phyloP scores from a whole-genome alignment of 2,329 filamentous ascomycete genomes.

The Amauroascus verrucosus region DNA sequence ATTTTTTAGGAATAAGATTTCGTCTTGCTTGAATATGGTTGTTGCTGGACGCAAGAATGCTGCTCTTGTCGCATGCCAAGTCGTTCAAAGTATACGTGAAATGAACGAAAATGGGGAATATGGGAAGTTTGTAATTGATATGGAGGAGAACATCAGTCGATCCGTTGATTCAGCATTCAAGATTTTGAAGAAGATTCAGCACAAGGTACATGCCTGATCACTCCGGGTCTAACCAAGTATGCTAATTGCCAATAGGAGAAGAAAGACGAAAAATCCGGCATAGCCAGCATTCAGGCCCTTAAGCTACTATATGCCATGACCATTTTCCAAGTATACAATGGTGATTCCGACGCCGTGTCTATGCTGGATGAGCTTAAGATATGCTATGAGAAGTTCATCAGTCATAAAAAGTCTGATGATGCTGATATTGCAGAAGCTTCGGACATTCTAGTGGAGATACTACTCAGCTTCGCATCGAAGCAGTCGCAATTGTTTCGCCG shows the following conservation, averaged over 20 bases:
- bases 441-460: slow-evolving; percentile 70
- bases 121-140: slow-evolving; percentile 40
- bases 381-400: slow-evolving; percentile 56
- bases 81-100: slow-evolving; percentile 35
- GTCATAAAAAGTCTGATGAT: slow-evolving; percentile 44
- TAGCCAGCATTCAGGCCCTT: slow-evolving; percentile 49
- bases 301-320: slow-evolving; percentile 74
- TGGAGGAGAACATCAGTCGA: slow-evolving; percentile 37
- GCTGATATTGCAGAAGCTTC: slow-evolving; percentile 44
- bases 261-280: slow-evolving; percentile 41
- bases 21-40: slow-evolving; percentile 45
- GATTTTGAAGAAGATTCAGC: slow-evolving; percentile 29
- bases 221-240: background rate
- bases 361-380: slow-evolving; percentile 72
- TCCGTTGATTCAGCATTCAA: slow-evolving; percentile 36
- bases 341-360: slow-evolving; percentile 73
- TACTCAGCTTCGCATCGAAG: slow-evolving; percentile 81
- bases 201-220: slow-evolving; percentile 25
- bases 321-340: slow-evolving; percentile 80
- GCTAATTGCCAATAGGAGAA: slow-evolving; percentile 40
- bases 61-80: slow-evolving; percentile 29
- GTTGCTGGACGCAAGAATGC: slow-evolving; percentile 34
- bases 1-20: slow-evolving; percentile 46
- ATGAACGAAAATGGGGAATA: slow-evolving; percentile 27
- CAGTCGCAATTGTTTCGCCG: slow-evolving; percentile 76